Evolutionary conservation across 352 stramenopile species (phyloP).

Genomic region (Phytophthora multivora): DNA sequence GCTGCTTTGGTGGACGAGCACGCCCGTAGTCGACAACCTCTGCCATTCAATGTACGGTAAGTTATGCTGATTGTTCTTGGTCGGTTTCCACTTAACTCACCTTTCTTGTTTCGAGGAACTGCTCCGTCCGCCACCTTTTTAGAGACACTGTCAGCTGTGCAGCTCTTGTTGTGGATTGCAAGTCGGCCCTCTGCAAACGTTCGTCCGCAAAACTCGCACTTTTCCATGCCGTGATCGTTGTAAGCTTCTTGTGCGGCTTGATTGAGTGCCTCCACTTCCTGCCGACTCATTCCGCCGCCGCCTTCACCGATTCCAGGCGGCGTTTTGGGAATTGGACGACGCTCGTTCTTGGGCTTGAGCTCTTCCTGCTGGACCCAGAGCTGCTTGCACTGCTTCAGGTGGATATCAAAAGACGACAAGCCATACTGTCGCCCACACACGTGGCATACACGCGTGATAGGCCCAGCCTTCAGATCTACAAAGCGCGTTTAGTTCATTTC

Average conservation of each 20-base stretch:
- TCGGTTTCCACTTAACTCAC: slow-evolving; percentile 16
- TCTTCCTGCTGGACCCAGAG: slow-evolving; percentile 79
- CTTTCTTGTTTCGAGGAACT: slow-evolving; percentile 61
- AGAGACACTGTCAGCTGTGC: slow-evolving; percentile 41
- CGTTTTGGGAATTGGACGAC: slow-evolving; percentile 68
- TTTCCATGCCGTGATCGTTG: slow-evolving; percentile 81
- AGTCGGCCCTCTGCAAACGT: slow-evolving; percentile 79
- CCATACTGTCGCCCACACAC: slow-evolving; percentile 82
- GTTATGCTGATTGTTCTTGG: not conserved
- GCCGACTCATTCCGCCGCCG: slow-evolving; percentile 42
- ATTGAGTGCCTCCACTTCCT: slow-evolving; percentile 76
- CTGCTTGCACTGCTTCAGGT: slow-evolving; percentile 88
- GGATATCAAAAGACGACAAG: slow-evolving; percentile 83
- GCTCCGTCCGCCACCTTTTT: slow-evolving; percentile 60
- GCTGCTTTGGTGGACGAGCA: slow-evolving; percentile 9
- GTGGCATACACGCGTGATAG: slow-evolving; percentile 78
- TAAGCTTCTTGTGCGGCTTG: slow-evolving; percentile 66
- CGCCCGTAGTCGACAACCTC: slow-evolving; percentile 44
- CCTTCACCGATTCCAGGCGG: slow-evolving; percentile 48
- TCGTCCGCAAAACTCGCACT: slow-evolving; percentile 71
- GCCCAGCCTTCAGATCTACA: slow-evolving; percentile 47
- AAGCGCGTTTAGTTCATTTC: not conserved
- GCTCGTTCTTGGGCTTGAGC: slow-evolving; percentile 64
- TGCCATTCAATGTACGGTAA: slow-evolving; percentile 5
- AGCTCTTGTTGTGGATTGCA: slow-evolving; percentile 73